Evolutionary conservation across 495 filamentous ascomycete species (phyloP).

Genomic region (Neurospora tetraspora): DNA sequence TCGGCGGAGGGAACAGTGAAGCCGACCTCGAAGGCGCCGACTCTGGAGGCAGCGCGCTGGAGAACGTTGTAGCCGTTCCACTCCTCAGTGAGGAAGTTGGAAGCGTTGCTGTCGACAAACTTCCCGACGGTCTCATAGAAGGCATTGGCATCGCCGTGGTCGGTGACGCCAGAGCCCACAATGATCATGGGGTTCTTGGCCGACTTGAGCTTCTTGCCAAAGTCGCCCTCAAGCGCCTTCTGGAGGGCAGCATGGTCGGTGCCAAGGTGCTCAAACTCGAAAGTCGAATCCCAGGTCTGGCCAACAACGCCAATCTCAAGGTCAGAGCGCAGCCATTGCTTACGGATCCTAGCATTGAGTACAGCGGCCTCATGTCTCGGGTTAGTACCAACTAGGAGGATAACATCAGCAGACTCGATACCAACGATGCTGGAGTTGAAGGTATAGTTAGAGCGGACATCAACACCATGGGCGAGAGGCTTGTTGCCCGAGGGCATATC

Average conservation of each 20-base stretch:
- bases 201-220: constrained; percentile 81
- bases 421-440: constrained; percentile 94
- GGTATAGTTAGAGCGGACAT: constrained; percentile 86
- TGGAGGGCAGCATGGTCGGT: constrained; percentile 67
- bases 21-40: constrained; percentile 89
- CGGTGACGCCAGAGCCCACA: constrained; percentile 77
- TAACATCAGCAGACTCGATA: constrained; percentile 85
- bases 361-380: constrained; percentile 88
- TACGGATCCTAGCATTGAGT: constrained; percentile 90
- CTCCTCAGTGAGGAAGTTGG: constrained; percentile 76
- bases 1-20: constrained; percentile 73
- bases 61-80: constrained; percentile 98
- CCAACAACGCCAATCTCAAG: constrained; percentile 88
- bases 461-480: constrained; percentile 85
- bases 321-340: constrained; percentile 94
- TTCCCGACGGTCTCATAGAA: constrained; percentile 81
- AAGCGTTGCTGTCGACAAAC: constrained; percentile 86
- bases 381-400: constrained; percentile 90
- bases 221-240: constrained; percentile 70
- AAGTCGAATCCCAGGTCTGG: constrained; percentile 83
- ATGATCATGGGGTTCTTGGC: constrained; percentile 94
- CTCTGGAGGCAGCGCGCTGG: constrained; percentile 82
- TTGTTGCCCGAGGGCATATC: constrained; percentile 77
- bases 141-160: constrained; percentile 82
- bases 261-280: constrained; percentile 85